Conservation (phyloP, 208 protist genomes). For the Leishmania lainsoni region DNA sequence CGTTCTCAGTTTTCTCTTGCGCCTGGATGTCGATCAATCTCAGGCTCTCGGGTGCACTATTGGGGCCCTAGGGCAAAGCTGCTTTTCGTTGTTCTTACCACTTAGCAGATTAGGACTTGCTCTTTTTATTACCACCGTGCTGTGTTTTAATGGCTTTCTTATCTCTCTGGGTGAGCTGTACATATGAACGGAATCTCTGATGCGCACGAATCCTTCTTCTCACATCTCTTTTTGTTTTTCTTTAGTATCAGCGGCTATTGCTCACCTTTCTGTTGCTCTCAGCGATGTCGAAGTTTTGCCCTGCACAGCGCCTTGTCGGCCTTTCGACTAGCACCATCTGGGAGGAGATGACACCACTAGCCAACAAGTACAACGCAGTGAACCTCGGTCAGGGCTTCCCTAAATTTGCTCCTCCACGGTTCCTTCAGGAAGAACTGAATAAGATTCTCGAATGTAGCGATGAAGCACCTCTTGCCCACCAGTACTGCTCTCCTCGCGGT, state of each 20-base stretch:
- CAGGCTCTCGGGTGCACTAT: rapidly evolving
- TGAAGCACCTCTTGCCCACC: slow-evolving; percentile 51
- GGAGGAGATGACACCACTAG: slow-evolving; percentile 87
- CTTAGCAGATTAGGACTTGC: not conserved
- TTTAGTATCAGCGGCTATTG: not conserved
- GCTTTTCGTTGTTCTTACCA: not conserved
- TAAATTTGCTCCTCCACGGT: slow-evolving; percentile 71
- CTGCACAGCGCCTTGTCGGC: slow-evolving; percentile 38
- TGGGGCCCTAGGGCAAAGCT: not conserved
- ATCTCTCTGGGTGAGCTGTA: not conserved
- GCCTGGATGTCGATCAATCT: not conserved
- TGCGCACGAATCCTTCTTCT: not conserved
- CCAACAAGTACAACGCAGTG: slow-evolving; percentile 82
- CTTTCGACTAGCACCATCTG: slow-evolving; percentile 63
- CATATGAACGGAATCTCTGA: too few species aligned
- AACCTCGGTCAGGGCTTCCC: slow-evolving; percentile 95
- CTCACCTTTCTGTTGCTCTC: not conserved
- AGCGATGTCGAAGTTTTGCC: slow-evolving; percentile 27
- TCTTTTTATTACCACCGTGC: not conserved
- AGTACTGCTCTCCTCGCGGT: slow-evolving; percentile 84
- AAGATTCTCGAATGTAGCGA: slow-evolving; percentile 43
- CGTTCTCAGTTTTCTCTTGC: not conserved
- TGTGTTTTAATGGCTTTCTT: not conserved
- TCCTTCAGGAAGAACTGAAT: slow-evolving; percentile 70
- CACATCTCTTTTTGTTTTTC: not conserved